Evolutionary conservation across 1,139 yeast species (phyloP), one percentile per base, ranked within the genome.

Genomic region (Scheffersomyces quercinus): DNA sequence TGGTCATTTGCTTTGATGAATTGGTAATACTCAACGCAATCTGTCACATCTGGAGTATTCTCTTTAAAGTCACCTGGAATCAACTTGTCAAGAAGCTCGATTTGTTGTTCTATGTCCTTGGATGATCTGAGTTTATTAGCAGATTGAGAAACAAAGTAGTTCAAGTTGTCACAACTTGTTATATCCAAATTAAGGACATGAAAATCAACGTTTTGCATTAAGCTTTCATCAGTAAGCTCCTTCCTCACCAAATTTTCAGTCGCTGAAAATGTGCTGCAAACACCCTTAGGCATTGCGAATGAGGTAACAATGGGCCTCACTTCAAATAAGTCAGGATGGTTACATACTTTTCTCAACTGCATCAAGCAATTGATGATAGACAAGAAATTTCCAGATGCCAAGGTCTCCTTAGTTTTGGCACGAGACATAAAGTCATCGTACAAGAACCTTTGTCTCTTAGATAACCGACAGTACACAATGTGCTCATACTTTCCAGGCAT

Each of bases 401-500:
- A 75, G 1, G 98, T 93, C 52, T 89, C 97, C 55, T 83, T 85
- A 0, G 99, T 95, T 58, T 91, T 95, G 6, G 99, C 96, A 50
- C 99, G 76, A 1, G 97, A 87, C 96, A 95, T 89, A 58, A 95
- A 95, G 64, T 95, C 99, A 64, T 95, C 99, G 58, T 95, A 95
- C 42, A 95, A 68, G 55, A 81, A 88, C 44, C 99, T 71, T 60
- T 95, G 99, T 51, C 99, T 80, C 56, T 93, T 90, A 1, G 98
- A 91, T 41, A 95, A 69, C 31, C 96, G 81, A 68, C 99, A 95
- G 58, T 88, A 89, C 6, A 95, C 83, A 48, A 95, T 83, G 64
- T 95, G 99, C 62, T 95, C 99, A 62, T 89, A 88, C 60, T 95
- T 95, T 1, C 88, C 97, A 1, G 99, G 99, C 99, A 95, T 93